A percentile compares a stretch with the other conserved stretches of the same genome.
These are phyloP conservation scores for Jatropha podagrica DNA, from an alignment of 441 rosid species.

Conservation along the genomic window DNA sequence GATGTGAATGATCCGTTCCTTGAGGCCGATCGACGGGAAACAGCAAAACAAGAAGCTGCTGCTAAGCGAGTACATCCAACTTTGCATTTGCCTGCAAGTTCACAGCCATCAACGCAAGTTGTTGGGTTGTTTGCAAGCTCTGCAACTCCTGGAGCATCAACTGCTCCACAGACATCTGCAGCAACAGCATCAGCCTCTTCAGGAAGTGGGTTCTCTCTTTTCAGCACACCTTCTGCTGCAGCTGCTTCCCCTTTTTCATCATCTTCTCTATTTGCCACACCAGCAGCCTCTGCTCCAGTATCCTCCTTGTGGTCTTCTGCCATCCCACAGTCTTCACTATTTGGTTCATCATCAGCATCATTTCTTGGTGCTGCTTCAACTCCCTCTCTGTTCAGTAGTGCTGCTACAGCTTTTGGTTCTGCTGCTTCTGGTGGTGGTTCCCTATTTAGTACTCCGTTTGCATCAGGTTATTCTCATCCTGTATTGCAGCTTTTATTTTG, in stretches of 20 bases:
- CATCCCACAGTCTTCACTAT: constrained; percentile 48
- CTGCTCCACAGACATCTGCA: constrained; percentile 52
- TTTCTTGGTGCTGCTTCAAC: constrained; percentile 62
- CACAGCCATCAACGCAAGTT: constrained; percentile 76
- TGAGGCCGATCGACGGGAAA: constrained; percentile 96
- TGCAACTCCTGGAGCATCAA: constrained; percentile 48
- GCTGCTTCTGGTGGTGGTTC: constrained; percentile 58
- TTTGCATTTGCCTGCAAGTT: constrained; percentile 74
- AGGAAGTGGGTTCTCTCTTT: constrained; percentile 71
- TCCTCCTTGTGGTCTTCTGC: constrained; percentile 53
- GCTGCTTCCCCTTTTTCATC: constrained; percentile 43
- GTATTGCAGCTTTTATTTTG: constrained; percentile 2
- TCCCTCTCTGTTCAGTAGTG: constrained; percentile 53
- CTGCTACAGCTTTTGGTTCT: constrained; percentile 52
- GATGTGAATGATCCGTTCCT: constrained; percentile 84
- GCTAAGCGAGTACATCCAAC: constrained; percentile 98
- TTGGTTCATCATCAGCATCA: constrained; percentile 45
- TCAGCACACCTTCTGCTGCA: constrained; percentile 62
- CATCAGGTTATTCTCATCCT: constrained; percentile 45
- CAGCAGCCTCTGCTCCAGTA: constrained; percentile 52
- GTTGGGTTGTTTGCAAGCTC: constrained; percentile 64
- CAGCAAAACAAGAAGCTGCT: constrained; percentile 98
- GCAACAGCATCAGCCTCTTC: constrained; percentile 51
- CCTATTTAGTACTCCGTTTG: constrained; percentile 55
- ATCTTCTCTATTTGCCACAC: constrained; percentile 71